Percentiles rank a stretch among this genome's conserved stretches.
These are phyloP conservation scores for Lentinula sp. DNA, from an alignment of 768 basidiomycete species.

Conservation along the genomic window DNA sequence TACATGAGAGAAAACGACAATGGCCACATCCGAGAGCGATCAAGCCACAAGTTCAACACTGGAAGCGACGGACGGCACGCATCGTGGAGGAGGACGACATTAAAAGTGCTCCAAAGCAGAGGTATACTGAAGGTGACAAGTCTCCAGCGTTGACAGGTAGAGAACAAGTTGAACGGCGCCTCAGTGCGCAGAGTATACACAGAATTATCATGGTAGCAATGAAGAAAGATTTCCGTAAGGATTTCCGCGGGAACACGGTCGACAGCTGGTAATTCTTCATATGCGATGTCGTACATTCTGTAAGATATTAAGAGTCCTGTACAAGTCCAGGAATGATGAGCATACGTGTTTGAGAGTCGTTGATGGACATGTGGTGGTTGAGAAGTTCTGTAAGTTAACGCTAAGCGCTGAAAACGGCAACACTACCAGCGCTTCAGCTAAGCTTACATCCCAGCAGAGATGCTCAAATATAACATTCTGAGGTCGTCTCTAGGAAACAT, in stretches of 20 bases:
- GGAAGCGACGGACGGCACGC: background rate
- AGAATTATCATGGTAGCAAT: constrained; percentile 4
- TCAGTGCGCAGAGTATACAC: background rate
- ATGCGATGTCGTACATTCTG: background rate
- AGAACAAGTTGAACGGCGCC: constrained; percentile 2
- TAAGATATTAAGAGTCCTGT: background rate
- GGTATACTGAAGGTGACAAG: background rate
- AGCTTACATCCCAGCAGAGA: too few relatives aligned
- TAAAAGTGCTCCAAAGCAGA: background rate
- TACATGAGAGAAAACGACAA: constrained; percentile 4
- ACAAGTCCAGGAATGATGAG: background rate
- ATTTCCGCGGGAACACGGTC: background rate
- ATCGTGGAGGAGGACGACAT: background rate
- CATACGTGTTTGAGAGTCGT: background rate
- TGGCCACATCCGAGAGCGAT: background rate
- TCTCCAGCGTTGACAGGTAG: constrained; percentile 1
- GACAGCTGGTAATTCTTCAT: background rate
- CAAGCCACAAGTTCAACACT: background rate
- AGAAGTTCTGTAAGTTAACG: background rate
- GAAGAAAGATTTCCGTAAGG: background rate
- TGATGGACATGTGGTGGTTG: background rate
- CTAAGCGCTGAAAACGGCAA: background rate
- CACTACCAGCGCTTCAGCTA: background rate
- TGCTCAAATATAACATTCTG: background rate
- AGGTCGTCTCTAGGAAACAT: constrained; percentile 35